phyloP scores from a whole-genome alignment of 106 monocot species.

The Dendrobium huoshanense region DNA sequence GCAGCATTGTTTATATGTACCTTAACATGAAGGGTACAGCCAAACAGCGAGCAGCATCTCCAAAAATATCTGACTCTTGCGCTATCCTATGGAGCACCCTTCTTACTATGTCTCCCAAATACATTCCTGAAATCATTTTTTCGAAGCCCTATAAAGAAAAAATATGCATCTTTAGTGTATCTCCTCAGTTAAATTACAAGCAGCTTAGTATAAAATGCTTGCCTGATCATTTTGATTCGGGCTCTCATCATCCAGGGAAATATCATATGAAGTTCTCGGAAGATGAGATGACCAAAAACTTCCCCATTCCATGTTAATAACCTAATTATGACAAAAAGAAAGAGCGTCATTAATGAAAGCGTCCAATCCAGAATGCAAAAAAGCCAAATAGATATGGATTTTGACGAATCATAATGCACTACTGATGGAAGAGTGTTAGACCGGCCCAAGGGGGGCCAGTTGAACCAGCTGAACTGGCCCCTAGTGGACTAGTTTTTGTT shows the following conservation, averaged over 20 bases:
- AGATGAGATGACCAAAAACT: conserved; percentile 98
- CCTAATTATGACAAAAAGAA: conserved; percentile 36
- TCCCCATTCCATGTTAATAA: conserved; percentile 97
- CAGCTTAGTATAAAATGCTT: conserved; percentile 12
- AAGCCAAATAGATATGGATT: neutral
- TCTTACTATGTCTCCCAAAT: conserved; percentile 86
- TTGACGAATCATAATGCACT: neutral
- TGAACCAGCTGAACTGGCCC: too few relatives aligned
- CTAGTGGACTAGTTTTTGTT: too few relatives aligned
- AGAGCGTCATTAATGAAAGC: neutral
- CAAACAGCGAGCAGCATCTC: conserved; percentile 42
- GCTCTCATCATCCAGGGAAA: conserved; percentile 75
- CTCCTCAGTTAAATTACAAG: neutral
- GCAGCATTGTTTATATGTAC: conserved; percentile 22
- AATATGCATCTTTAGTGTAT: neutral
- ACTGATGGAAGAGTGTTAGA: neutral
- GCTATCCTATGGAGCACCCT: conserved; percentile 69
- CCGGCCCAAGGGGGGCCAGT: too few relatives aligned
- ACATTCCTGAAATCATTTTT: conserved; percentile 98
- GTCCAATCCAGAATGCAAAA: neutral
- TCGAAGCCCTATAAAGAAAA: conserved; percentile 71
- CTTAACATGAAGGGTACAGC: conserved; percentile 61
- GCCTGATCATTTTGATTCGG: conserved; percentile 81
- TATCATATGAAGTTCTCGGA: conserved; percentile 85
- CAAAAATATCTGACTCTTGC: conserved; percentile 73